Evolutionary conservation across 257 asterid genomes (phyloP), one percentile per base, ranked within the genome.

Genomic region (Jacaranda copaia): DNA sequence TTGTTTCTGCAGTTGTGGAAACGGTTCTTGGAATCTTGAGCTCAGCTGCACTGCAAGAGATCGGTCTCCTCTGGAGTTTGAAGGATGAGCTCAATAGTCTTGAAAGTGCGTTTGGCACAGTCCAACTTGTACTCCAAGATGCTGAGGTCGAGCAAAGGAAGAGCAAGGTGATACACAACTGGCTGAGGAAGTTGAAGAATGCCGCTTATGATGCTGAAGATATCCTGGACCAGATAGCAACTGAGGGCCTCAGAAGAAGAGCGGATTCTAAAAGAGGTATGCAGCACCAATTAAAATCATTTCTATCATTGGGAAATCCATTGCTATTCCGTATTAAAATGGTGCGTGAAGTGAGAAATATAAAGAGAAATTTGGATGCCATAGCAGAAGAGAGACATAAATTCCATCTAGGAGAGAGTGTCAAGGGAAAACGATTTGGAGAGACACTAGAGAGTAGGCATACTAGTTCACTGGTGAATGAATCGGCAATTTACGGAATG

Each of bases 191-290:
- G 78, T 85, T 86, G 42, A 86, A 83, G 32, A 7, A 64, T 62
- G 84, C 74, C 15, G 82, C 87, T 57, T 86, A 73, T 70, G 86
- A 83, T 55, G 87, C 77, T 70, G 89, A 86, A 59, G 76, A 81
- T 70, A 20, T 81, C 4, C 70, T 84, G 15, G 86, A 84, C 2
- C 61, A 56, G 49, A 63, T 81, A 6, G 58, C 84, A 3, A 75
- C 48, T 1, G 83, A 80, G 59, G 84, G 80, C 76, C 75, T 73
- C 5, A 43, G 49, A 59, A 32, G 66, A 52, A 81, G 73, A 25
- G 32, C 2, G 32, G 32, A 25, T 25, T 25, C 32, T 25, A 2
- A 25, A 19, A 56, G 75, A 68, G 74, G 84, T 74, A 59, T 19
- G 13, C 16, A 49, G 19, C 43, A 46, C 52, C 73, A 56, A 36